These are phyloP conservation scores for Colletotrichum euphorbiae DNA, from an alignment of 2,329 filamentous ascomycete genomes.

Conservation along the genomic window DNA sequence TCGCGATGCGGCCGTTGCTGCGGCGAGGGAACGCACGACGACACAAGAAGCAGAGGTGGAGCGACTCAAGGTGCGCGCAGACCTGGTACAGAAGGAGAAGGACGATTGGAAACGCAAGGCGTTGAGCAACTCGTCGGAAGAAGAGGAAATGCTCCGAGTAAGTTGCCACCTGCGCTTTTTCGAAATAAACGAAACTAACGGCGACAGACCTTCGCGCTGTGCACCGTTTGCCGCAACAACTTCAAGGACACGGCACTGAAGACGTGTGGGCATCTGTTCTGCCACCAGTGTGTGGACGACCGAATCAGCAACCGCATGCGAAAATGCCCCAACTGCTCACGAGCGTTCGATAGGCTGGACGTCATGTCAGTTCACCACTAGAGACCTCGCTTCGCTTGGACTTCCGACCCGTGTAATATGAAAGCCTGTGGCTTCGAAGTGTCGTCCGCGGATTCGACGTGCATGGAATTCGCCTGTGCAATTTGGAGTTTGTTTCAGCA, in stretches of 20 bases:
- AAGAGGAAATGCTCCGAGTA: slow-evolving; percentile 88
- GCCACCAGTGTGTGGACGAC: slow-evolving; percentile 89
- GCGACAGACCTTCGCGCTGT: slow-evolving; percentile 65
- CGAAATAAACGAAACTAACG: slow-evolving; percentile 41
- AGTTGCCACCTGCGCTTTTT: slow-evolving; percentile 53
- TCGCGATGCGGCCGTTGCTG: slow-evolving; percentile 74
- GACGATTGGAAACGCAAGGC: slow-evolving; percentile 89
- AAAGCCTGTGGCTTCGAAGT: background rate
- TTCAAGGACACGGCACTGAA: slow-evolving; percentile 96
- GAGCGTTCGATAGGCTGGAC: slow-evolving; percentile 91
- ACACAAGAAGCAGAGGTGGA: slow-evolving; percentile 81
- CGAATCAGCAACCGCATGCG: slow-evolving; percentile 89
- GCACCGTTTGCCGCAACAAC: slow-evolving; percentile 90
- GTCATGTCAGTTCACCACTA: slow-evolving; percentile 77
- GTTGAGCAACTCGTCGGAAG: slow-evolving; percentile 81
- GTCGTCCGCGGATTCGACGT: slow-evolving; percentile 17
- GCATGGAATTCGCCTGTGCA: slow-evolving; percentile 21
- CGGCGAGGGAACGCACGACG: slow-evolving; percentile 67
- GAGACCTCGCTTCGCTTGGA: slow-evolving; percentile 1
- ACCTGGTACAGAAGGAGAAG: slow-evolving; percentile 83
- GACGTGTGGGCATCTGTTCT: slow-evolving; percentile 95
- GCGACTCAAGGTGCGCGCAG: slow-evolving; percentile 80
- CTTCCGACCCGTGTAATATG: slow-evolving; percentile 1
- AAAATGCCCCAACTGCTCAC: slow-evolving; percentile 95
- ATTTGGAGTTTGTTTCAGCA: slow-evolving; percentile 37